Base-by-base conservation (phyloP, 179 eudicot genomes). In the Drosera spatulata region DNA sequence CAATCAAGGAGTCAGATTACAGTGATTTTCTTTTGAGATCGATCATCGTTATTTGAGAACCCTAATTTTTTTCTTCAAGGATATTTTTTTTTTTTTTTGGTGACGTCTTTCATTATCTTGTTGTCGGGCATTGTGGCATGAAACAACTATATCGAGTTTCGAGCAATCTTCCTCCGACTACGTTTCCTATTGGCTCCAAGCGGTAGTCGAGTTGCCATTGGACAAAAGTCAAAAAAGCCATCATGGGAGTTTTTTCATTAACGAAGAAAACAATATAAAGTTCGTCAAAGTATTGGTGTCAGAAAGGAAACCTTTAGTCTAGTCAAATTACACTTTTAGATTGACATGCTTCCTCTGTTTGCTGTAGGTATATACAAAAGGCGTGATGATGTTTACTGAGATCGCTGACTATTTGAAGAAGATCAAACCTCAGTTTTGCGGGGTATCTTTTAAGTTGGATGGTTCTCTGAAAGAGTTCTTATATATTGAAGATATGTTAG, bases 401-500 rank as follows among this genome's bases (percentile, higher is more conserved):
- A 68, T 89, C 15, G 73, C 71, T 41, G 73, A 81, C 47, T 73
- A 72, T 68, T 60, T 93, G 71, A 76, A 75, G 70, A 79, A 77
- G 56, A 59, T 81, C 7, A 81, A 60, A 45, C 54, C 79, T 67
- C 68, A 39, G 54, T 73, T 76, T 71, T 54, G 73, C 41, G 83
- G 81, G 50, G 75, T 69, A 55, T 71, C 49, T 60, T 68, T 81
- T 58, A 79, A 79, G 60, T 71, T 82, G 53, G 62, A 66, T 60
- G 95, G 93, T 41, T 69, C 14, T 8, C 39, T 39, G 51, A 49
- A 76, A 76, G 79, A 76, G 49, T 84, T 93, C 65, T 49, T 80
- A 39, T 87, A 84, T 61, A 73, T 93, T 65, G 63, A 71, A 64
- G 78, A 77, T 69, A 82, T 93, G 85, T 64, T 93, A 66, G 73